phyloP scores from a whole-genome alignment of 139 green algal species.

The Desmodesmus armatus region DNA sequence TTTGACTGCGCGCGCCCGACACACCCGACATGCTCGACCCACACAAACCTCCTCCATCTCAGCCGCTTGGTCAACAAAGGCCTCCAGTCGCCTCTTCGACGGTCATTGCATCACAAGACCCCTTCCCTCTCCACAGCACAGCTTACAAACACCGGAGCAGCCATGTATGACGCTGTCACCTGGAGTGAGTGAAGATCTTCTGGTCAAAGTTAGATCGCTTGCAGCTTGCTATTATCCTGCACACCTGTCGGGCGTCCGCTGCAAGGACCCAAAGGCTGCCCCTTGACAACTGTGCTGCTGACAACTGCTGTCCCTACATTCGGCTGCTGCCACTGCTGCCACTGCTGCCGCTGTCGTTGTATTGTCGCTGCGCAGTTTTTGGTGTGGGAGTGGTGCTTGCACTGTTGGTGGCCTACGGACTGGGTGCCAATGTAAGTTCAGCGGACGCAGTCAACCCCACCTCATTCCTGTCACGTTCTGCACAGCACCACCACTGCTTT shows the following conservation, averaged over 20 bases:
- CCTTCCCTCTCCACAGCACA: too few relatives aligned
- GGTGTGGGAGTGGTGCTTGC: constrained; percentile 32
- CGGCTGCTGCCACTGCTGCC: neutral
- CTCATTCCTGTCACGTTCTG: too few relatives aligned
- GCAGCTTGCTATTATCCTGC: neutral
- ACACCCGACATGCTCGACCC: too few relatives aligned
- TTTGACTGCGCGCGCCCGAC: too few relatives aligned
- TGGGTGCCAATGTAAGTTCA: constrained; percentile 39
- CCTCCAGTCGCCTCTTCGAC: too few relatives aligned
- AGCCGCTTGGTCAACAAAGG: too few relatives aligned
- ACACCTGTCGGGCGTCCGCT: neutral
- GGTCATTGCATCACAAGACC: too few relatives aligned
- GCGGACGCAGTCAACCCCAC: neutral
- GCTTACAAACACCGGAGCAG: too few relatives aligned
- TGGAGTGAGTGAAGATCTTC: neutral
- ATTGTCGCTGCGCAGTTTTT: neutral
- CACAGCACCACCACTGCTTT: neutral
- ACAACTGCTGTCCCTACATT: neutral
- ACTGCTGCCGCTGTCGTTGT: too few relatives aligned
- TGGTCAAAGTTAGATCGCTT: neutral
- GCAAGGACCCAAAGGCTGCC: neutral
- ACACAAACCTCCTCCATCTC: too few relatives aligned
- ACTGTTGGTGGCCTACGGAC: constrained; percentile 48
- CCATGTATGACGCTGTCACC: constrained; percentile 20
- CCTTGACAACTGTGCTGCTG: neutral